Percentiles rank a stretch among this genome's conserved stretches.
Conservation (phyloP, 1,284 basidiomycete genomes). For the Ustilago curta region DNA sequence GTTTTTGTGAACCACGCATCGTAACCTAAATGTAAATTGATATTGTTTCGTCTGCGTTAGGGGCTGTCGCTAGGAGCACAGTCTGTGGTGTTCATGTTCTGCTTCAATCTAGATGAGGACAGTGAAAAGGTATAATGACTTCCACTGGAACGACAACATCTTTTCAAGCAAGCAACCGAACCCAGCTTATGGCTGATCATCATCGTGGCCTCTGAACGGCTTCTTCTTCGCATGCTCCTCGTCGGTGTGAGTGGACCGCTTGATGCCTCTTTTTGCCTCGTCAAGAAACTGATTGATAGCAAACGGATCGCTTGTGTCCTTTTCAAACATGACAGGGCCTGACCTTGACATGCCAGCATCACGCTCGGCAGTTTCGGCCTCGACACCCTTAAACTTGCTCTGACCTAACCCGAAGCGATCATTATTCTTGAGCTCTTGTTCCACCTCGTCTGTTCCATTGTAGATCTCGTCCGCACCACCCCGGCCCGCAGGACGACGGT, state of each 20-base stretch:
- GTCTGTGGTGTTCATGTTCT: too few species aligned
- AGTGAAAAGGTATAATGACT: background rate
- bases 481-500: constrained; percentile 83
- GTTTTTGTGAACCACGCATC: constrained; percentile 2
- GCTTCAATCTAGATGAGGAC: background rate
- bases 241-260: constrained; percentile 70
- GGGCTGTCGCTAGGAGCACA: too few species aligned
- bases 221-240: constrained; percentile 20
- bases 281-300: constrained; percentile 97
- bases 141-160: background rate
- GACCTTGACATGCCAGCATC: constrained; percentile 4
- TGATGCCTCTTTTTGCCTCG: constrained; percentile 92
- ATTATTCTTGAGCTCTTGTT: constrained; percentile 88
- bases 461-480: constrained; percentile 71
- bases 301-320: constrained; percentile 95
- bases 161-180: background rate
- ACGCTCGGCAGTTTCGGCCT: constrained; percentile 78
- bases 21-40: constrained; percentile 19
- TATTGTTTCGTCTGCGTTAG: background rate
- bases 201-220: constrained; percentile 8
- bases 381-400: constrained; percentile 85
- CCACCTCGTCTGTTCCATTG: constrained; percentile 91
- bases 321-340: constrained; percentile 99
- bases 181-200: background rate
- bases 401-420: constrained; percentile 90